phyloP scores from a whole-genome alignment of 164 flowering plant species.

The Malania oleifera region DNA sequence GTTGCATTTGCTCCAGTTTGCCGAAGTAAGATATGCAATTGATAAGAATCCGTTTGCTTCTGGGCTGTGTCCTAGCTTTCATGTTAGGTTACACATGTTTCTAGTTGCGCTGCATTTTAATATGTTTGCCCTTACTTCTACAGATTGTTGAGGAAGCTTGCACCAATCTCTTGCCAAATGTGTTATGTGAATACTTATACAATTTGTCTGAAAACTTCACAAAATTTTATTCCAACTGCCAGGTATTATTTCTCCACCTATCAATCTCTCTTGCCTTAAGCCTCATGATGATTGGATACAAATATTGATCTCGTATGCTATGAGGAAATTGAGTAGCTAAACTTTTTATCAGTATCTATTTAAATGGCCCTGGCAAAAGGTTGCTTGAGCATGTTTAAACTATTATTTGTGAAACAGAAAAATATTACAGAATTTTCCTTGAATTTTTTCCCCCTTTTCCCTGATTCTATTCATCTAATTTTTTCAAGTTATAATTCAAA shows the following conservation, averaged over 20 bases:
- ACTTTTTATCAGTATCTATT: no score
- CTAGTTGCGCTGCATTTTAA: no score
- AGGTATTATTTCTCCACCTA: conserved; percentile 38
- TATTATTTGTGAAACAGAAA: no score
- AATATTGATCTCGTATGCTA: no score
- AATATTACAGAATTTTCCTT: no score
- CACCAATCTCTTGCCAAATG: conserved; percentile 68
- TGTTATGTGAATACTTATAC: conserved; percentile 82
- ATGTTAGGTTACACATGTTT: neutral
- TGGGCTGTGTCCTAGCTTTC: neutral
- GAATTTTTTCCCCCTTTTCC: neutral
- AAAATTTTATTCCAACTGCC: conserved; percentile 69
- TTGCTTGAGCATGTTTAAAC: no score
- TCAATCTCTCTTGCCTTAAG: neutral
- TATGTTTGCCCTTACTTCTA: neutral
- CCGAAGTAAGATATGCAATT: conserved; percentile 52
- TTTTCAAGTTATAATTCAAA: no score
- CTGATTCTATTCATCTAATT: no score
- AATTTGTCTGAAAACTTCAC: conserved; percentile 74
- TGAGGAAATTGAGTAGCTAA: no score
- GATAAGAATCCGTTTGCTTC: no score
- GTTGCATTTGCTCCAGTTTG: conserved; percentile 86
- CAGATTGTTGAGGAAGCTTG: conserved; percentile 88
- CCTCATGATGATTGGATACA: no score
- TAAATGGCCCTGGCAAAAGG: no score